Base-by-base conservation (phyloP, 106 monocot species). In the Apostasia shenzhenica region DNA sequence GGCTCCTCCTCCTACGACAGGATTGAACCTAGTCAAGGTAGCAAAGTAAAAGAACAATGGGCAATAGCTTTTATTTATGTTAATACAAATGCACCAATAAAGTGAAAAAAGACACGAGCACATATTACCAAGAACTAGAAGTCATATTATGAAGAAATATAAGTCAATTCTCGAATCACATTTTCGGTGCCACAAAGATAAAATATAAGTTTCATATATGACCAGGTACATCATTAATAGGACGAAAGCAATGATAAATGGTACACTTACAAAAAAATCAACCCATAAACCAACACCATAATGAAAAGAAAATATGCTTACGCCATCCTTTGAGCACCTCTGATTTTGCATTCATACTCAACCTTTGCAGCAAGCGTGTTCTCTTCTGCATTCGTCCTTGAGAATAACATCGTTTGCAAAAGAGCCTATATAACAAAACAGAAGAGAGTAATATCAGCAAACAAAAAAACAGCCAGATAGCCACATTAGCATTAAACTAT, bases 311-410 rank as follows among this genome's bases (percentile, higher is more conserved):
- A 72, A 68, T 53, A 14, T 69, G 54, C 91, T 95, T 84, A 95
- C 89, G 89, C 92, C 97, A 99, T 89, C 77, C 92, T 89, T 74
- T 99, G 89, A 40, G 97, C 97, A 75, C 97, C 92, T 85, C 92
- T 84, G 81, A 99, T 99, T 76, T 89, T 99, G 85, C 97, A 99
- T 75, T 99, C 92, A 72, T 68, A 99, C 67, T 99, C 97, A 61
- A 99, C 75, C 72, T 85, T 99, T 13, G 97, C 89, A 39, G 97
- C 66, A 13, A 99, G 77, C 67, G 76, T 83, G 76, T 81, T 85
- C 68, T 99, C 97, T 48, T 92, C 83, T 62, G 82, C 84, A 65
- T 51, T 66, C 14, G 69, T 72, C 75, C 70, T 89, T 55, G 97
- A 99, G 73, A 87, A 74, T 78, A 99, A 37, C 97, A 99, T 92